phyloP scores from a whole-genome alignment of 805 yeast genomes.

The Wickerhamomyces sydowiorum region DNA sequence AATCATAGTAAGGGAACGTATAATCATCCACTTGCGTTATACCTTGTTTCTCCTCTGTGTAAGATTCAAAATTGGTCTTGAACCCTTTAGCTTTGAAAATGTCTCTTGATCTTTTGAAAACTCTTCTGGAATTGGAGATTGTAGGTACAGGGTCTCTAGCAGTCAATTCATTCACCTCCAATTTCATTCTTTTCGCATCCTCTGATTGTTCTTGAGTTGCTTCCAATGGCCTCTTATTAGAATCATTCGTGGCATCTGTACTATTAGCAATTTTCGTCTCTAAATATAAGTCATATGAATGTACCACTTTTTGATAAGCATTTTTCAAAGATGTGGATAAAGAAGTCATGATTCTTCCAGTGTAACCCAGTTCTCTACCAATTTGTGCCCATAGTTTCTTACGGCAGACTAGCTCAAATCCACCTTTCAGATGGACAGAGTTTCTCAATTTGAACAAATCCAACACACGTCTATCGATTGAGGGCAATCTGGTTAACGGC shows the following conservation, averaged over 20 bases:
- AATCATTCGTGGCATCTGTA: slow-evolving; percentile 8
- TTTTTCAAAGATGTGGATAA: slow-evolving; percentile 60
- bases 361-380: slow-evolving; percentile 74
- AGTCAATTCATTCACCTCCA: neutral
- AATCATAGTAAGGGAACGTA: slow-evolving; percentile 36
- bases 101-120: slow-evolving; percentile 40
- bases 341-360: slow-evolving; percentile 67
- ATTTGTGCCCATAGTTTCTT: slow-evolving; percentile 78
- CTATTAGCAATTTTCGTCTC: slow-evolving; percentile 2
- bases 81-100: slow-evolving; percentile 46
- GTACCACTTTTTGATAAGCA: slow-evolving; percentile 45
- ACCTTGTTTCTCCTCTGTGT: slow-evolving; percentile 37
- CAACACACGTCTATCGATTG: slow-evolving; percentile 58
- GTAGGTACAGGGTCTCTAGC: slow-evolving; percentile 24
- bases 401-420: slow-evolving; percentile 55
- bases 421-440: slow-evolving; percentile 61
- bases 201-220: neutral
- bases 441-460: slow-evolving; percentile 57
- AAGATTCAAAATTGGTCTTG: slow-evolving; percentile 40
- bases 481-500: slow-evolving; percentile 47
- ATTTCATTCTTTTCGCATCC: slow-evolving; percentile 6
- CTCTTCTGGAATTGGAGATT: slow-evolving; percentile 39
- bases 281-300: slow-evolving; percentile 23
- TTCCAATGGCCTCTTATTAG: slow-evolving; percentile 9
- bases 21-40: slow-evolving; percentile 27